Percentiles rank a stretch among this genome's conserved stretches.
Conservation (phyloP, 257 asterid species). For the Solanum sitiens region DNA sequence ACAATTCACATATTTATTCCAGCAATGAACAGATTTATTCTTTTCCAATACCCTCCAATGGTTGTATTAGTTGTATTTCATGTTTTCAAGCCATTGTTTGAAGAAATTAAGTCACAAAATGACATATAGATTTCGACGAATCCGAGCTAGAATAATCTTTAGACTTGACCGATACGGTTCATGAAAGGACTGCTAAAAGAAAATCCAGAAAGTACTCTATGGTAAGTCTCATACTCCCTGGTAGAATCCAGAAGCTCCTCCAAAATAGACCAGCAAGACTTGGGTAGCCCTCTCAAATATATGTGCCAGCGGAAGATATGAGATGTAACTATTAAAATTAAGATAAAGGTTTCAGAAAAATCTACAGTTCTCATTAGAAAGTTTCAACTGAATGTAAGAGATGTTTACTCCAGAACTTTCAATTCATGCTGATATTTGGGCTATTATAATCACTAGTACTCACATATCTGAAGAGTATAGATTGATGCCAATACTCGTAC, state of each 20-base stretch:
- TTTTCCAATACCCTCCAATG: background rate
- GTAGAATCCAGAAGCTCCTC: slow-evolving; percentile 79
- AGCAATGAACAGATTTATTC: background rate
- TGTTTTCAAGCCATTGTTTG: background rate
- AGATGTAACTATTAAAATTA: slow-evolving; percentile 53
- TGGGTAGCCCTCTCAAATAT: slow-evolving; percentile 88
- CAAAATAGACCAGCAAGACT: slow-evolving; percentile 39
- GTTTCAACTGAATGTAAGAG: background rate
- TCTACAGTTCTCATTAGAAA: background rate
- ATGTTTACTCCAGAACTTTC: background rate
- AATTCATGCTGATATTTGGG: background rate
- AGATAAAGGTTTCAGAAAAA: background rate
- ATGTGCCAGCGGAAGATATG: slow-evolving; percentile 96
- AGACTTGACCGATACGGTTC: background rate
- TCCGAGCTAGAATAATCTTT: background rate
- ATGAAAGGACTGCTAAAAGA: background rate
- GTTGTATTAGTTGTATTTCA: background rate
- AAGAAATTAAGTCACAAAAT: background rate
- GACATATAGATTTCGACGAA: background rate
- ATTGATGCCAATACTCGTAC: slow-evolving; percentile 28
- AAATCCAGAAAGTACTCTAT: background rate
- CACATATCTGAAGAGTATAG: slow-evolving; percentile 73
- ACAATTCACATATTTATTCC: background rate
- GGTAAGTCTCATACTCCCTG: slow-evolving; percentile 59
- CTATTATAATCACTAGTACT: slow-evolving; percentile 17